Evolutionary conservation across 2,329 filamentous ascomycete species (phyloP).

Genomic region (Talaromyces sp.): DNA sequence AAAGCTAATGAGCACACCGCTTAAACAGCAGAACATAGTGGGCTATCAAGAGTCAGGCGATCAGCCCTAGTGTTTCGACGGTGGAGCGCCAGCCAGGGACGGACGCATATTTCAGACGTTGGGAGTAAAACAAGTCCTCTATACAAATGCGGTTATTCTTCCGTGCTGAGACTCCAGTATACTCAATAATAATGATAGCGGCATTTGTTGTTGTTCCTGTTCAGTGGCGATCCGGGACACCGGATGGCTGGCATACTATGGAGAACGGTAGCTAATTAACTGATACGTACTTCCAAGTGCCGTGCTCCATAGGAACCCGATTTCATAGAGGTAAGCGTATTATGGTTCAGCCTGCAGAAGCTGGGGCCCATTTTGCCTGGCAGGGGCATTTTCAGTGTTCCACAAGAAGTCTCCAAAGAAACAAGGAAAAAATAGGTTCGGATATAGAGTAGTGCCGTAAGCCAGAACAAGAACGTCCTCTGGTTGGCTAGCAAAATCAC

Average conservation of each 20-base stretch:
- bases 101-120: neutral
- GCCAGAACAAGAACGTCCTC: too few relatives aligned
- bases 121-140: neutral
- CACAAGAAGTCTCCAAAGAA: neutral
- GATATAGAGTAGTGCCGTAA: too few relatives aligned
- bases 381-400: too few relatives aligned
- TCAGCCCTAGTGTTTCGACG: neutral
- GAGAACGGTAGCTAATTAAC: neutral
- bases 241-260: neutral
- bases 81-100: neutral
- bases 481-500: neutral
- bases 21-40: neutral
- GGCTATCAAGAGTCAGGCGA: neutral
- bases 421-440: neutral
- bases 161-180: too few relatives aligned
- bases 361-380: too few relatives aligned
- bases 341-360: neutral
- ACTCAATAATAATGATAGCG: too few relatives aligned
- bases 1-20: neutral
- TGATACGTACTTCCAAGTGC: too few relatives aligned
- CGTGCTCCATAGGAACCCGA: neutral
- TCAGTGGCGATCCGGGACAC: neutral
- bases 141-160: too few relatives aligned
- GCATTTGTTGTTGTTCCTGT: too few relatives aligned
- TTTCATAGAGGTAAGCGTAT: neutral